phyloP scores from a whole-genome alignment of 257 asterid species.

The Henckelia pumila region DNA sequence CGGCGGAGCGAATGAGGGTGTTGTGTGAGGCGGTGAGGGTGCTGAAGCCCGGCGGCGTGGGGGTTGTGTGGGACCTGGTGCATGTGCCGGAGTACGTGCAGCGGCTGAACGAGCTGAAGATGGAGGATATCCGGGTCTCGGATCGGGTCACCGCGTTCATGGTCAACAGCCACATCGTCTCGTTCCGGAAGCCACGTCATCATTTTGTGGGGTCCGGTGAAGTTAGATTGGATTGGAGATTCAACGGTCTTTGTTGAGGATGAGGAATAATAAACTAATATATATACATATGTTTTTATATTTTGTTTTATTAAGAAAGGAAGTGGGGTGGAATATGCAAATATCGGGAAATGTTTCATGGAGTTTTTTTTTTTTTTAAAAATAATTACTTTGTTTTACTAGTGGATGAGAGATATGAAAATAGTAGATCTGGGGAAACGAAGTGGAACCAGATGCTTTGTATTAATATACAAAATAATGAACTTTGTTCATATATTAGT shows the following conservation, averaged over 20 bases:
- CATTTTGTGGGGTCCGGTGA: slow-evolving; percentile 66
- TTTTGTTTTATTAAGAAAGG: too few species aligned
- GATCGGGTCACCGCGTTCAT: slow-evolving; percentile 90
- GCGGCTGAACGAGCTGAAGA: slow-evolving; percentile 66
- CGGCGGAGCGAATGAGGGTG: slow-evolving; percentile 85
- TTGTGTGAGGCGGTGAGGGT: slow-evolving; percentile 84
- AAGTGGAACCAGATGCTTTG: slow-evolving; percentile 67
- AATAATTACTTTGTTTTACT: not conserved
- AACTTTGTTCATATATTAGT: not conserved
- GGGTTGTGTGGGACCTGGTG: slow-evolving; percentile 91
- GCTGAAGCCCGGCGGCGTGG: slow-evolving; percentile 75
- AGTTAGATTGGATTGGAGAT: slow-evolving; percentile 91
- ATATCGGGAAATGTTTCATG: not conserved
- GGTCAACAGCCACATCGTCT: slow-evolving; percentile 82
- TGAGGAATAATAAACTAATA: not conserved
- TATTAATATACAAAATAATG: not conserved
- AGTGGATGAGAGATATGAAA: not conserved
- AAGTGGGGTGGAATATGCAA: not conserved
- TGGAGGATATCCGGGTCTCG: slow-evolving; percentile 89
- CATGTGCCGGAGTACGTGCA: slow-evolving; percentile 84
- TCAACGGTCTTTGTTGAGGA: slow-evolving; percentile 65
- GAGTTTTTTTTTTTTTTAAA: slow-evolving; percentile 2
- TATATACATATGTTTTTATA: too few species aligned
- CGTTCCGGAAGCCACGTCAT: slow-evolving; percentile 83
- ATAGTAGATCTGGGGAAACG: slow-evolving; percentile 49